Evolutionary conservation across 768 basidiomycete species (phyloP).

Genomic region (Lactarius trivialis): DNA sequence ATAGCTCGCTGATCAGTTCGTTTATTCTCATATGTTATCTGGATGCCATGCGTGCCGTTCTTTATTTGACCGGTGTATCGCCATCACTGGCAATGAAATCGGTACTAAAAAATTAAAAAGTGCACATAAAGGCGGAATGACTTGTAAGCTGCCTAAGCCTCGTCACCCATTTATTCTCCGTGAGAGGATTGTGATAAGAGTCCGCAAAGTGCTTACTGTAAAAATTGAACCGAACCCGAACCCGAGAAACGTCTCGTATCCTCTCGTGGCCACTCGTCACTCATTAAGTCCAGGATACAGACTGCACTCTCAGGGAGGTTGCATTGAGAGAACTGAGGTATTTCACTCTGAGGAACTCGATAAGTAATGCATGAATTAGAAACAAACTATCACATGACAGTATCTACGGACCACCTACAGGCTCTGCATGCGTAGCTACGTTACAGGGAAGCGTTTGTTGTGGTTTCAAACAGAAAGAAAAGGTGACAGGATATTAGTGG

Average conservation of each 20-base stretch:
- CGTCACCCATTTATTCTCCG: neutral
- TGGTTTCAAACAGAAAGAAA: neutral
- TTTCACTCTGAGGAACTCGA: neutral
- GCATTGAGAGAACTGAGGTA: neutral
- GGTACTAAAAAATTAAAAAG: neutral
- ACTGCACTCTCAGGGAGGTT: neutral
- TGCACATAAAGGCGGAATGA: neutral
- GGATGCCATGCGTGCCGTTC: neutral
- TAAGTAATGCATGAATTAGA: neutral
- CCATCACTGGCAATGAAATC: neutral
- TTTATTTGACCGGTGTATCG: neutral
- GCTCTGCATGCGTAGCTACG: neutral
- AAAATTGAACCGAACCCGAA: no score
- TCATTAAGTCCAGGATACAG: neutral
- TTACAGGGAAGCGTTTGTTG: neutral
- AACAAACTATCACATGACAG: neutral
- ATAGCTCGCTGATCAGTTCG: constrained; percentile 14
- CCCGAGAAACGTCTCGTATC: no score
- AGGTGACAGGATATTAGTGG: neutral
- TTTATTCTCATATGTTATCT: neutral
- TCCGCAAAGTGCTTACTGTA: neutral
- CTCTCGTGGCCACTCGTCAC: no score
- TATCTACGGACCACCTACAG: neutral
- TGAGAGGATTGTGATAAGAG: neutral
- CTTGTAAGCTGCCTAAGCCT: neutral